These are phyloP conservation scores for Testicularia cyperi DNA, from an alignment of 1,284 basidiomycete species.

Conservation along the genomic window DNA sequence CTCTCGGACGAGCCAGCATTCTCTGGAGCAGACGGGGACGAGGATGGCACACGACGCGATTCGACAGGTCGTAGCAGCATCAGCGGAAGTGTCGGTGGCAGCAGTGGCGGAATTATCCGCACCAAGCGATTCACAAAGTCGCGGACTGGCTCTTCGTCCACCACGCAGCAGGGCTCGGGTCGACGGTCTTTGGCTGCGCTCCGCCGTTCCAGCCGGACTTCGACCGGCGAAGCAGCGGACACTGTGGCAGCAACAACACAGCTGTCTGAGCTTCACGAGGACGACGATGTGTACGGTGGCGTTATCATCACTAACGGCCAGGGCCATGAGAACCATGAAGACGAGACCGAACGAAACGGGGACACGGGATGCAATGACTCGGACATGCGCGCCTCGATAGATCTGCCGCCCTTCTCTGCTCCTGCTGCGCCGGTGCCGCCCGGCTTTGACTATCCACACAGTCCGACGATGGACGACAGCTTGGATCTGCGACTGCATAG, in stretches of 20 bases:
- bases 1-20: neutral
- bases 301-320: neutral
- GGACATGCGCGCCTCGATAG: neutral
- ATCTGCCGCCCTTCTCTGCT: neutral
- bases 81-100: neutral
- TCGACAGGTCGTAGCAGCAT: slow-evolving; percentile 2
- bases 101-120: slow-evolving; percentile 4
- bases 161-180: slow-evolving; percentile 2
- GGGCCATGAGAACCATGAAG: too few relatives aligned
- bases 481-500: too few relatives aligned
- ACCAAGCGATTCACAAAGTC: slow-evolving; percentile 18
- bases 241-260: slow-evolving; percentile 3
- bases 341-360: too few relatives aligned
- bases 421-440: too few relatives aligned
- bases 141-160: slow-evolving; percentile 10
- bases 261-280: slow-evolving; percentile 9
- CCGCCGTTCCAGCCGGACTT: slow-evolving; percentile 3
- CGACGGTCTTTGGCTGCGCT: slow-evolving; percentile 11
- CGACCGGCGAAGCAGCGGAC: slow-evolving; percentile 1
- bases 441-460: neutral
- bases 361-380: neutral
- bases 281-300: slow-evolving; percentile 5
- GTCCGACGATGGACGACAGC: neutral
- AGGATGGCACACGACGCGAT: neutral
- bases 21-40: neutral